Conservation (phyloP, 345 rosid genomes). For the Citrus maxima region DNA sequence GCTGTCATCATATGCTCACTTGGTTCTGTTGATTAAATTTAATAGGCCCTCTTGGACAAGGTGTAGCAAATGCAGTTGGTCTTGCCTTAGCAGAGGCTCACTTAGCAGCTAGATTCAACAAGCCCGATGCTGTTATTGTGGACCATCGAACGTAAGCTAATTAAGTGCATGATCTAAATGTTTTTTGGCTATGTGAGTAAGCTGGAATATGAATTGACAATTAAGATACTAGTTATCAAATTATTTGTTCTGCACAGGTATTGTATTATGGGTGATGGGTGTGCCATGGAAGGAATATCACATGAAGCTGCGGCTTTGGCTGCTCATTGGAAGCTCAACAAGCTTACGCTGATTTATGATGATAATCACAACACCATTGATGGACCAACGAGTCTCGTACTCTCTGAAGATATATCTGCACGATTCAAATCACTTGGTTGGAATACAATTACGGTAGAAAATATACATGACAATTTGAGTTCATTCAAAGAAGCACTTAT, state of each 20-base stretch:
- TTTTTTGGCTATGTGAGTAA: neutral
- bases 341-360: constrained; percentile 36
- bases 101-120: constrained; percentile 38
- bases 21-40: neutral
- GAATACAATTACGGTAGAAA: constrained; percentile 26
- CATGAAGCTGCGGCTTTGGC: constrained; percentile 44
- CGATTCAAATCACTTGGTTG: constrained; percentile 39
- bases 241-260: constrained; percentile 10
- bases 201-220: neutral
- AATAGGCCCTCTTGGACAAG: constrained; percentile 43
- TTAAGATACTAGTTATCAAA: neutral
- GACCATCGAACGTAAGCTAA: constrained; percentile 26
- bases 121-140: constrained; percentile 30
- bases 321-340: constrained; percentile 38
- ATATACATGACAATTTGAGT: constrained; percentile 12
- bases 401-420: constrained; percentile 33
- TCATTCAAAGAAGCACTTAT: constrained; percentile 18
- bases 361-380: constrained; percentile 37
- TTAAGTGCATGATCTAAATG: neutral
- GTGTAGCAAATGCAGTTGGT: constrained; percentile 42
- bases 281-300: constrained; percentile 46
- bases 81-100: constrained; percentile 41
- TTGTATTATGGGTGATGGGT: constrained; percentile 43
- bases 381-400: constrained; percentile 27
- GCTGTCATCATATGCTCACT: neutral